These are phyloP conservation scores for Colletotrichum horii DNA, from an alignment of 2,329 filamentous ascomycete genomes.

Conservation along the genomic window DNA sequence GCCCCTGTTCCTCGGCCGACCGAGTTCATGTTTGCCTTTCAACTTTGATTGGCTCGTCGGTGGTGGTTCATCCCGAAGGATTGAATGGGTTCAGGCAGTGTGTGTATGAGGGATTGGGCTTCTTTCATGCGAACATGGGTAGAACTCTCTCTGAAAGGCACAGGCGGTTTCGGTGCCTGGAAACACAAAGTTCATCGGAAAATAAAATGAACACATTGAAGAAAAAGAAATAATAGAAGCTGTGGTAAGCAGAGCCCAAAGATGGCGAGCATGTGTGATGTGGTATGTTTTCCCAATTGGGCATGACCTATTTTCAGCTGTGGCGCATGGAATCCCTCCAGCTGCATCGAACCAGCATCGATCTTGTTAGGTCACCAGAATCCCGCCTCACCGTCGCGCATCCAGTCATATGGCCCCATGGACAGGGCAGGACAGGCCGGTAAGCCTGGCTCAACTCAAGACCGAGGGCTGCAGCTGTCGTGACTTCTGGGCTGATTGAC, in stretches of 20 bases:
- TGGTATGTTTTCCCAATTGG: neutral
- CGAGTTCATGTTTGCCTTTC: neutral
- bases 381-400: neutral
- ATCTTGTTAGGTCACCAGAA: neutral
- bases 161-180: neutral
- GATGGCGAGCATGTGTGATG: neutral
- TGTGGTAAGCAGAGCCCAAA: neutral
- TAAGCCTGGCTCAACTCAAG: neutral
- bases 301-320: neutral
- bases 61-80: neutral
- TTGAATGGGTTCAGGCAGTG: neutral
- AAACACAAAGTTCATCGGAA: neutral
- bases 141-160: neutral
- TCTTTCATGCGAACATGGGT: neutral
- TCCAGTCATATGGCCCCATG: neutral
- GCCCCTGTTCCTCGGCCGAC: neutral
- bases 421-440: neutral
- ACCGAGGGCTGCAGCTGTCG: neutral
- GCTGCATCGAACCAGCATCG: neutral
- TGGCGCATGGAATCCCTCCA: neutral
- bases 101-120: neutral
- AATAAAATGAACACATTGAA: neutral
- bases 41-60: neutral
- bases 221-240: neutral
- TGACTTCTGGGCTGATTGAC: neutral